These are phyloP conservation scores for Periconia digitata DNA, from an alignment of 2,329 filamentous ascomycete genomes.

Conservation along the genomic window DNA sequence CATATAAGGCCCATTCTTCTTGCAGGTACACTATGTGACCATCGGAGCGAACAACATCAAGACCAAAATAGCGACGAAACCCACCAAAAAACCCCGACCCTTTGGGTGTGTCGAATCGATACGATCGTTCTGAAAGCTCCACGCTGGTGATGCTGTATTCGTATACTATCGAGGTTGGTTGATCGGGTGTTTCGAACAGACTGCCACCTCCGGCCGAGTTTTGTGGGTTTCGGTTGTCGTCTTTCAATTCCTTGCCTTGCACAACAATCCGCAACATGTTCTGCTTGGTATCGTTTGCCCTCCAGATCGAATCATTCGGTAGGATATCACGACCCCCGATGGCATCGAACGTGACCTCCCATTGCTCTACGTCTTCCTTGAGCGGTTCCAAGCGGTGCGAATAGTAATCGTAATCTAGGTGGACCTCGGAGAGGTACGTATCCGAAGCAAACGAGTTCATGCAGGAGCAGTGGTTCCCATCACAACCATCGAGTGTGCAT, in stretches of 20 bases:
- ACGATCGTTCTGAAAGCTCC: constrained; percentile 22
- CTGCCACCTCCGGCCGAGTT: constrained; percentile 17
- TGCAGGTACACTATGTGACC: constrained; percentile 29
- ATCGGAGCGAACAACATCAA: constrained; percentile 24
- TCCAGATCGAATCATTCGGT: constrained; percentile 12
- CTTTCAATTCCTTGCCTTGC: constrained; percentile 18
- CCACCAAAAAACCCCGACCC: constrained; percentile 17
- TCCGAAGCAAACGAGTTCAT: background rate
- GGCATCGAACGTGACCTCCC: constrained; percentile 33
- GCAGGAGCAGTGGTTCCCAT: constrained; percentile 6
- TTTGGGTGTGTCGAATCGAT: constrained; percentile 15
- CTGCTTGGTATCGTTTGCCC: constrained; percentile 24
- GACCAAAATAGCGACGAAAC: constrained; percentile 30
- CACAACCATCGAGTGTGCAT: constrained; percentile 13
- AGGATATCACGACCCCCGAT: constrained; percentile 23
- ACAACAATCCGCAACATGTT: constrained; percentile 30
- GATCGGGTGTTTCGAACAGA: constrained; percentile 17
- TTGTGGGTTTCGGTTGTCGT: constrained; percentile 10
- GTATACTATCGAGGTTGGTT: constrained; percentile 20
- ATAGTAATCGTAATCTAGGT: constrained; percentile 25
- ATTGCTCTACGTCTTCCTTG: constrained; percentile 18
- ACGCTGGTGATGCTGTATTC: constrained; percentile 28
- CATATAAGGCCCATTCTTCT: constrained; percentile 34
- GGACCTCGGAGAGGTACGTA: constrained; percentile 11
- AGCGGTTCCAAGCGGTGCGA: constrained; percentile 12